A percentile compares a stretch with the other conserved stretches of the same genome.
Evolutionary conservation across 352 stramenopile genomes (phyloP).

Genomic region (Phytophthora sp.): DNA sequence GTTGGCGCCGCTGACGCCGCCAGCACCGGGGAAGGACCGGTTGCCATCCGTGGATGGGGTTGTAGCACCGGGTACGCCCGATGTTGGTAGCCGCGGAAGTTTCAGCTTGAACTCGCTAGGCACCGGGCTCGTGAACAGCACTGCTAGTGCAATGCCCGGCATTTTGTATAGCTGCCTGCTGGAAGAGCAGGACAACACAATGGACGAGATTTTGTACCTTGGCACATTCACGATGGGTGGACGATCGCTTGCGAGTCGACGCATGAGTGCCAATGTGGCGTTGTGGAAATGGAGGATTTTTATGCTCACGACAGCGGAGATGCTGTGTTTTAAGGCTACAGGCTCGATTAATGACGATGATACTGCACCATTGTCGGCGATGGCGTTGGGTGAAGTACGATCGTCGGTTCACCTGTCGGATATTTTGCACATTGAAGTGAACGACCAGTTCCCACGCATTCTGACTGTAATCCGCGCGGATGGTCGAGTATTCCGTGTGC

Average conservation of each 20-base stretch:
- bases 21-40: conserved; percentile 10
- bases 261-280: conserved; percentile 75
- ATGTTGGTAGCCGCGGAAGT: conserved; percentile 22
- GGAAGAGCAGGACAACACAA: conserved; percentile 80
- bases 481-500: conserved; percentile 74
- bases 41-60: conserved; percentile 3
- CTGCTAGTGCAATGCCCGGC: conserved; percentile 43
- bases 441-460: conserved; percentile 72
- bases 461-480: conserved; percentile 77
- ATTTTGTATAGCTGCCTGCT: conserved; percentile 78
- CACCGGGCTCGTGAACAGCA: conserved; percentile 16
- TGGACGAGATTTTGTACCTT: conserved; percentile 80
- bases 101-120: conserved; percentile 37
- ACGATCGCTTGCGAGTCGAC: conserved; percentile 68
- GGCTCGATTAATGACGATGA: conserved; percentile 37
- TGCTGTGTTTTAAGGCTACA: conserved; percentile 78
- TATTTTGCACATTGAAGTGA: conserved; percentile 81
- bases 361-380: conserved; percentile 30
- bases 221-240: conserved; percentile 82
- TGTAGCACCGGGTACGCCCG: background rate
- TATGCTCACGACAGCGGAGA: conserved; percentile 77
- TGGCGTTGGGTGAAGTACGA: conserved; percentile 67
- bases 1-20: conserved; percentile 14
- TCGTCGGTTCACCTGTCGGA: conserved; percentile 77
- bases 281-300: conserved; percentile 84